Base-by-base conservation (phyloP, 208 protist genomes). In the Leishmania amazonensis region DNA sequence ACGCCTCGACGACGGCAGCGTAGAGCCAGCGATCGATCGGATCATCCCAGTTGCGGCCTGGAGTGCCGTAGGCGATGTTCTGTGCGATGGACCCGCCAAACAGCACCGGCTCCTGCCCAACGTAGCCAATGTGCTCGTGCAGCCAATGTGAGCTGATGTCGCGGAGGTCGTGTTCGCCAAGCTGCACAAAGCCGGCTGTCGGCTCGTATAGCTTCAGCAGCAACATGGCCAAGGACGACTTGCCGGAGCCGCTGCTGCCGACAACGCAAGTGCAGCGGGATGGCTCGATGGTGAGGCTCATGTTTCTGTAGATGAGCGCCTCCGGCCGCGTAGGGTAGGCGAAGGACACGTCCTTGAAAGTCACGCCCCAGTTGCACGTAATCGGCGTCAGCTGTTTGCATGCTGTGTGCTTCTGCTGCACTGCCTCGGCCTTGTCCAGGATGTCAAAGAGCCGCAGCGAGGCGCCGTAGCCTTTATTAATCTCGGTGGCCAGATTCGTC, bases 381-480 rank as follows among this genome's bases (percentile, higher is more conserved):
- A 83, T 64, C 28, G 91, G 92, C 47, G 83, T 87, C 19, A 93
- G 77, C 80, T 90, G 85, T 79, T 87, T 88, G 19, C 76, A 53
- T 11, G 87, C 81, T 1, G 81, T 85, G 75, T 87, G 75, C 79
- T 62, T 85, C 82, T 91, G 73, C 62, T 87, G 70, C 6, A 93
- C 54, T 17, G 40, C 75, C 24, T 95, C 91, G 11, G 88, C 90
- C 70, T 86, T 86, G 74, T 98, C 93, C 17, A 98, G 72, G 38
- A 98, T 91, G 58, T 98, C 93, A 64, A 94, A 98, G 24, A 97
- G 75, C 3, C 95, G 88, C 45, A 96, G 65, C 31, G 91, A 95
- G 64, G 94, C 94, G 35, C 93, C 95, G 87, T 95, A 96, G 70
- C 93, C 93, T 68, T 93, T 96, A 85, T 97, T 98, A 72, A 98